Conservation (phyloP, 2,329 filamentous ascomycete genomes). For the Hypomyces perniciosus region DNA sequence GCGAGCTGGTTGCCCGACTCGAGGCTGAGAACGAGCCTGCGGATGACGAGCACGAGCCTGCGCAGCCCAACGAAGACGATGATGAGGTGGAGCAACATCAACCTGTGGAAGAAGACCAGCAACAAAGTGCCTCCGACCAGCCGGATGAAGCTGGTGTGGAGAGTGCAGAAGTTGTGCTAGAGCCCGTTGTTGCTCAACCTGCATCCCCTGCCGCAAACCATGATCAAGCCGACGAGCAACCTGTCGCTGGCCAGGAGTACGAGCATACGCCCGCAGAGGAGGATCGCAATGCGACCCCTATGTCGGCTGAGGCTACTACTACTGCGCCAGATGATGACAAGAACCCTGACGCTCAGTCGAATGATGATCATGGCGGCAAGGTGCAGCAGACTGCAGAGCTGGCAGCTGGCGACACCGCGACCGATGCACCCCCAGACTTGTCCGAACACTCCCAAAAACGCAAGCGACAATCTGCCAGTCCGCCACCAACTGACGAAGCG, state of each 20-base stretch:
- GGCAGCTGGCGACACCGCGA: neutral
- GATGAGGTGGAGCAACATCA: neutral
- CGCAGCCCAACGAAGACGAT: slow-evolving; percentile 1
- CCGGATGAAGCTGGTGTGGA: neutral
- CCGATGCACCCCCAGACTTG: slow-evolving; percentile 1
- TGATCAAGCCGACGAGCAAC: slow-evolving; percentile 12
- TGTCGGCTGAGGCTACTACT: slow-evolving; percentile 12
- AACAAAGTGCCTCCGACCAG: neutral
- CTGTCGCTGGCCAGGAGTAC: slow-evolving; percentile 11
- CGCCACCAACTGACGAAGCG: slow-evolving; percentile 48
- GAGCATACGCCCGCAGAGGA: slow-evolving; percentile 11
- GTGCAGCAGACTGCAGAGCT: slow-evolving; percentile 2
- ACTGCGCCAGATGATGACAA: neutral
- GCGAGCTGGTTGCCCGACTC: slow-evolving; percentile 63
- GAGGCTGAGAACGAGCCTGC: slow-evolving; percentile 23
- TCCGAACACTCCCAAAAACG: slow-evolving; percentile 52
- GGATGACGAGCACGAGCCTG: too few relatives aligned
- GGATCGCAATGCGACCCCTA: slow-evolving; percentile 13
- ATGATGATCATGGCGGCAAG: slow-evolving; percentile 4
- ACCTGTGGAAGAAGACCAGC: neutral
- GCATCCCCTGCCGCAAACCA: neutral
- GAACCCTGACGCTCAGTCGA: slow-evolving; percentile 1
- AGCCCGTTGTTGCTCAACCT: neutral
- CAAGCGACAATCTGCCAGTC: slow-evolving; percentile 61
- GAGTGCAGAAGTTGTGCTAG: neutral